phyloP scores from a whole-genome alignment of 306 rosid species.

The Sesbania bispinosa region DNA sequence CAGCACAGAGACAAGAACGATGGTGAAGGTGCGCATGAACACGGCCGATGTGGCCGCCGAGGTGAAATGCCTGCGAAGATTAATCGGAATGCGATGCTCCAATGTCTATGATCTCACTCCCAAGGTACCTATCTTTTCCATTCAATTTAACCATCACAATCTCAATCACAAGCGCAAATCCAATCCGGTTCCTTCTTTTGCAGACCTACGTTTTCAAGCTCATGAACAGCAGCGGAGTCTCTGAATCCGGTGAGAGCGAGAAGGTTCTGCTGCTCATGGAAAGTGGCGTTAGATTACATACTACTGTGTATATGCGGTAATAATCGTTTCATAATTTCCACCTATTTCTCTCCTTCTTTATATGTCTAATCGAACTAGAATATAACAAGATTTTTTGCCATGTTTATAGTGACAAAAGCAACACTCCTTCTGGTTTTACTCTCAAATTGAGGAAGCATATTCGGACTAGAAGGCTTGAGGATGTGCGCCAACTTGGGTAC shows the following conservation, averaged over 20 bases:
- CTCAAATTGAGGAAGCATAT: constrained; percentile 94
- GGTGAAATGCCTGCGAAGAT: constrained; percentile 75
- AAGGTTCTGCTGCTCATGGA: constrained; percentile 85
- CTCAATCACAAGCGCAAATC: too few relatives aligned
- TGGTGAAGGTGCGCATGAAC: constrained; percentile 99
- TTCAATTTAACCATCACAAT: too few relatives aligned
- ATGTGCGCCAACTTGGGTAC: constrained; percentile 97
- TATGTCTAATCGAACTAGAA: too few relatives aligned
- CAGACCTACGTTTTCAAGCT: constrained; percentile 94
- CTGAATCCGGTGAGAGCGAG: constrained; percentile 97
- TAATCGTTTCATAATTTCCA: too few relatives aligned
- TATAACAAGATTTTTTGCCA: not conserved
- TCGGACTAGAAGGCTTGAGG: constrained; percentile 92
- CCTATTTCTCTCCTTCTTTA: too few relatives aligned
- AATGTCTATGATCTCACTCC: constrained; percentile 94
- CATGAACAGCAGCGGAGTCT: constrained; percentile 86
- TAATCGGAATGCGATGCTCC: constrained; percentile 98
- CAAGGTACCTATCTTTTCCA: too few relatives aligned
- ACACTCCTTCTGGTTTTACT: constrained; percentile 96
- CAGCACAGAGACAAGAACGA: constrained; percentile 14
- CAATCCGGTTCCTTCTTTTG: not conserved
- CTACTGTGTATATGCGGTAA: constrained; percentile 85
- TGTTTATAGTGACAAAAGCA: constrained; percentile 72
- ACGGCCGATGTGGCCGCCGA: constrained; percentile 99
- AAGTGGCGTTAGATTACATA: constrained; percentile 91